Base-by-base conservation (phyloP, 2,329 filamentous ascomycete genomes). In the Penicillium sp. region DNA sequence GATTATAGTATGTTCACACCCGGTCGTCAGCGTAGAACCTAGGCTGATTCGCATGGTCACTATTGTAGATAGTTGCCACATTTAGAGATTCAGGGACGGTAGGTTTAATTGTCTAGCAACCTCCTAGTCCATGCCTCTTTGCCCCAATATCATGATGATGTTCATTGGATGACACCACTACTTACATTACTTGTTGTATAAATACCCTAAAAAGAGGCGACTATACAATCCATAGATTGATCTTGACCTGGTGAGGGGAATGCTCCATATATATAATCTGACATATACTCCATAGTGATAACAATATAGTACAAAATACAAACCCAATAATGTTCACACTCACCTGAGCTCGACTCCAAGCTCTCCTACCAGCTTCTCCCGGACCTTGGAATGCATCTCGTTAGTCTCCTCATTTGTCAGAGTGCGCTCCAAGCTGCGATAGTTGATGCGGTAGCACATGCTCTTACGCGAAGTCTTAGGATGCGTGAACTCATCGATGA, bases 391-490 rank as follows among this genome's bases (percentile, higher is more conserved):
- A 71, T 99, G 93, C 68, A 96, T 74, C 40, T 78, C 73, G 69
- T 95, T 95, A 10, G 86, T 84, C 78, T 96, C 90, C 34, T 83
- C 79, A 64, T 91, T 94, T 9, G 88, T 96, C 71, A 99, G 76
- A 1, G 93, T 99, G 68, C 89, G 83, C 78, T 97, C 93, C 63
- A 96, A 76, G 72, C 91, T 96, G 61, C 94, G 84, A 76, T 99
- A 99, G 70, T 93, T 93, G 73, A 97, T 88, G 59, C 92, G 83
- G 73, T 97, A 99, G 74, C 91, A 96, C 77, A 94, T 75, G 76
- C 92, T 97, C 76, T 83, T 88, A 62, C 89, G 81, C 4, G 87
- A 86, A 18, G 89, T 92, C 76, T 89, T 91, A 35, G 92, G 91
- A 74, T 97, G 91, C 44, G 83, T 85, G 72, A 97, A 99, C 70